These are phyloP conservation scores for Megacollybia marginata DNA, from an alignment of 768 basidiomycete genomes.

Conservation along the genomic window DNA sequence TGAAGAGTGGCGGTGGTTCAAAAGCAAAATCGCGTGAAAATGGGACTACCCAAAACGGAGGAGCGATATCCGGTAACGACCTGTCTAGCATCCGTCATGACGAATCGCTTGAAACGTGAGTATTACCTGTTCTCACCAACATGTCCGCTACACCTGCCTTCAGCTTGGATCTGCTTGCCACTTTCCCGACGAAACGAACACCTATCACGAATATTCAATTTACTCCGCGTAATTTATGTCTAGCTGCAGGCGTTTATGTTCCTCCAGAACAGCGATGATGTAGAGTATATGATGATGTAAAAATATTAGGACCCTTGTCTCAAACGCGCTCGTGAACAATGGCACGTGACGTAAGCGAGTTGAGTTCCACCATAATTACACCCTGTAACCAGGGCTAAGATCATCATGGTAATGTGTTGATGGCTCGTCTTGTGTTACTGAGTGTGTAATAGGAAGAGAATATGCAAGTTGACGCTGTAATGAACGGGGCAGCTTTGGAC, in stretches of 20 bases:
- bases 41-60: constrained; percentile 24
- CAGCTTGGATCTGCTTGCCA: constrained; percentile 81
- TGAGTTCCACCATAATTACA: background rate
- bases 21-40: constrained; percentile 53
- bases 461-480: constrained; percentile 38
- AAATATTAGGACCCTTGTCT: too few species aligned
- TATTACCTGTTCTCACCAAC: constrained; percentile 6
- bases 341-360: background rate
- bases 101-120: constrained; percentile 55
- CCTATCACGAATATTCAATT: constrained; percentile 91
- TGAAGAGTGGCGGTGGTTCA: constrained; percentile 68
- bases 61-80: constrained; percentile 23
- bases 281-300: background rate
- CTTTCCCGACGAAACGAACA: constrained; percentile 94
- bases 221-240: constrained; percentile 88
- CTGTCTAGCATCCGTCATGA: constrained; percentile 9
- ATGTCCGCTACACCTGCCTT: constrained; percentile 3
- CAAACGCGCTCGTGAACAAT: background rate
- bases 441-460: constrained; percentile 19
- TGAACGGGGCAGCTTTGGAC: constrained; percentile 12
- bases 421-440: background rate
- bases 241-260: constrained; percentile 75
- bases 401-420: too few species aligned
- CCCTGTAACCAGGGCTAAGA: background rate
- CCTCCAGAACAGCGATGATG: constrained; percentile 47